Evolutionary conservation across 2,329 filamentous ascomycete species (phyloP).

Genomic region (Lecanoromycetidae sp.): DNA sequence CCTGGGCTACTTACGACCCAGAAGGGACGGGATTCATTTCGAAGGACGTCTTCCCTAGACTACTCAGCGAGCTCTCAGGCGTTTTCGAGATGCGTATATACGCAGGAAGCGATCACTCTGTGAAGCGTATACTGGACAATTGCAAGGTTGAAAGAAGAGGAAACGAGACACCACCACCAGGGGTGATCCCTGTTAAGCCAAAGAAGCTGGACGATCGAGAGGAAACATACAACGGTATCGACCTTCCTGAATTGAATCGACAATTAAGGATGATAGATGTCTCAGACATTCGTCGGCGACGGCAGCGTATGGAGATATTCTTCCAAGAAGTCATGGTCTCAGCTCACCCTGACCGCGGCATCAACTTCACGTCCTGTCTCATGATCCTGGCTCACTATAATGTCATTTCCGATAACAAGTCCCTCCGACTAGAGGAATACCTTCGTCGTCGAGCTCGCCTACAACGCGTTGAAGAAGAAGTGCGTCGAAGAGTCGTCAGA

Average conservation of each 20-base stretch:
- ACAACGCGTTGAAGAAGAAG: conserved; percentile 88
- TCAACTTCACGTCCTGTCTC: conserved; percentile 80
- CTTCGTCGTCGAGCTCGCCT: conserved; percentile 76
- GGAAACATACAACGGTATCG: too few relatives aligned
- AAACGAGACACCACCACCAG: conserved; percentile 28
- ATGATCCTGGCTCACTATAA: conserved; percentile 98
- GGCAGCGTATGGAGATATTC: conserved; percentile 80
- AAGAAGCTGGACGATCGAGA: too few relatives aligned
- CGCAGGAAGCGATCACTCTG: conserved; percentile 67
- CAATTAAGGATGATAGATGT: conserved; percentile 65
- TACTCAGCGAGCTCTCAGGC: conserved; percentile 82
- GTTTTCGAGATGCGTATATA: conserved; percentile 98
- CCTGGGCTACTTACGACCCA: conserved; percentile 92
- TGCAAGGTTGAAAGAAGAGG: conserved; percentile 49
- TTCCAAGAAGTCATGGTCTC: conserved; percentile 94
- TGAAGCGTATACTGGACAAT: conserved; percentile 76
- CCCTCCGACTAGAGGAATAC: conserved; percentile 87
- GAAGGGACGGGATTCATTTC: conserved; percentile 82
- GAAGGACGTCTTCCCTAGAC: conserved; percentile 75
- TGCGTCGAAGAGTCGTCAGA: conserved; percentile 76
- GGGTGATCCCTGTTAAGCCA: too few relatives aligned
- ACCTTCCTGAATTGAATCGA: conserved; percentile 62
- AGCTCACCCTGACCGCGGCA: conserved; percentile 76
- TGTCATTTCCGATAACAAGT: conserved; percentile 96
- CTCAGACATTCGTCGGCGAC: conserved; percentile 57